Conservation (phyloP, 441 rosid genomes). For the Gossypium gossypioides region DNA sequence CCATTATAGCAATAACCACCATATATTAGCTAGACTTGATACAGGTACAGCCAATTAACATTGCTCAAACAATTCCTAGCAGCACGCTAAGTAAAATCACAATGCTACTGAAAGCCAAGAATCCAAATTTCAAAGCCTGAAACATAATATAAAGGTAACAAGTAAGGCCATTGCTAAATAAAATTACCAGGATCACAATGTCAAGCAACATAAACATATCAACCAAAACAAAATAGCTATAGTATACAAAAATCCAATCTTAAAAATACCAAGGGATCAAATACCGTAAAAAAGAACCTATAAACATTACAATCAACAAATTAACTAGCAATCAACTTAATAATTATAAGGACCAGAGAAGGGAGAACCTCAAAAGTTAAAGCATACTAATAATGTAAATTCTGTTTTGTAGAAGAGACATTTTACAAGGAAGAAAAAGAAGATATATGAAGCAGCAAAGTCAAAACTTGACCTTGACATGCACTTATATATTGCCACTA, state of each 20-base stretch:
- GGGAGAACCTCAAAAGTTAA: not conserved
- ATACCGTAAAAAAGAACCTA: not conserved
- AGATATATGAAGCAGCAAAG: too few species aligned
- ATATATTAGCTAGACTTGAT: not conserved
- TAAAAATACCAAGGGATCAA: not conserved
- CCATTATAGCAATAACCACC: not conserved
- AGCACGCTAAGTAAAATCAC: not conserved
- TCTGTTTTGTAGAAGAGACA: not conserved
- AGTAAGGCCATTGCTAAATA: not conserved
- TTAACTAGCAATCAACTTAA: not conserved
- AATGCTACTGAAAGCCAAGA: not conserved
- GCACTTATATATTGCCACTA: not conserved
- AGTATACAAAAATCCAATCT: not conserved
- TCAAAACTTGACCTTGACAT: not conserved
- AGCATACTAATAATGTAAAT: not conserved
- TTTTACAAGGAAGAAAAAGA: not conserved
- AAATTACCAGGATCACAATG: not conserved
- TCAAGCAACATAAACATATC: not conserved
- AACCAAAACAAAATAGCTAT: not conserved
- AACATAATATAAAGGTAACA: not conserved
- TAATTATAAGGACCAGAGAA: not conserved
- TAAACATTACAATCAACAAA: not conserved
- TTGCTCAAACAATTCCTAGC: not conserved
- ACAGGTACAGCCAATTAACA: not conserved
- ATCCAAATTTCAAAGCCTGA: slow-evolving; percentile 5